Evolutionary conservation across 805 yeast genomes (phyloP).

Genomic region (Blastobotrys terrestris): DNA sequence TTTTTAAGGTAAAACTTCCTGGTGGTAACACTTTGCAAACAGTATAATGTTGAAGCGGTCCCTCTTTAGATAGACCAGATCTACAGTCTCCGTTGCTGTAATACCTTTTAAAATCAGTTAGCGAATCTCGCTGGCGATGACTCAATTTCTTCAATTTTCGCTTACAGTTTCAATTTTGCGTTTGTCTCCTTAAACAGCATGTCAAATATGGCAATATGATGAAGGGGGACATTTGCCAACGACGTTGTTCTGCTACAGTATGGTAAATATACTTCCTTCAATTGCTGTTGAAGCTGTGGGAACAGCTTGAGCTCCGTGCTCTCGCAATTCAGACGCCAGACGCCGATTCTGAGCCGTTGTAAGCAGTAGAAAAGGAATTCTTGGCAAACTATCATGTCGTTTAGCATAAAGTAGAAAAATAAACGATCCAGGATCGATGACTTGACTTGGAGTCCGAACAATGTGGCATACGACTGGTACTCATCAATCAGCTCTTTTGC

Average conservation of each 20-base stretch:
- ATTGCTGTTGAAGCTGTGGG: too few relatives aligned
- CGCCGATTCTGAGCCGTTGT: background rate
- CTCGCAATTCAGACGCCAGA: too few relatives aligned
- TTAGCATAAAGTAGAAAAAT: background rate
- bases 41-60: too few relatives aligned
- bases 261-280: background rate
- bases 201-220: background rate
- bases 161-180: background rate
- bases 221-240: background rate
- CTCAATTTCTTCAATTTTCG: too few relatives aligned
- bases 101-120: too few relatives aligned
- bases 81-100: too few relatives aligned
- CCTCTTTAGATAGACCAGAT: too few relatives aligned
- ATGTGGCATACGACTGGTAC: background rate
- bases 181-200: background rate
- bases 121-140: too few relatives aligned
- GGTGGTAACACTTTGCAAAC: too few relatives aligned
- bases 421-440: background rate
- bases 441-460: background rate
- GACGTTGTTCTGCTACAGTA: background rate
- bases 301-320: too few relatives aligned
- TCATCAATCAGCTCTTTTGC: background rate
- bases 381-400: background rate
- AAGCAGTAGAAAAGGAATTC: background rate
- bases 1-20: too few relatives aligned